Conservation (phyloP, 2,329 filamentous ascomycete genomes). For the Penicillium sp. region DNA sequence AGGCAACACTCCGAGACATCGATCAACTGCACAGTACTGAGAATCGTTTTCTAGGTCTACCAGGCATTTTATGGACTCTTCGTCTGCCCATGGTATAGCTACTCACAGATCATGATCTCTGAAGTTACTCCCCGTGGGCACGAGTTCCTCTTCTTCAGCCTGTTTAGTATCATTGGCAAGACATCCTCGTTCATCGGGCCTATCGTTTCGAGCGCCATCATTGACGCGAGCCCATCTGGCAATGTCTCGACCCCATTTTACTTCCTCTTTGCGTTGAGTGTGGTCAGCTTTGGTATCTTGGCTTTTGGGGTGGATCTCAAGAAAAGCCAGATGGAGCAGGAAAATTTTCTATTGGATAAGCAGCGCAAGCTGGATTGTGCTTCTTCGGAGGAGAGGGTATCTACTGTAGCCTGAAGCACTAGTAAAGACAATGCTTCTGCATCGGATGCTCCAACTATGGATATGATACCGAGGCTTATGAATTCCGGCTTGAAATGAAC, state of each 20-base stretch:
- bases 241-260: constrained; percentile 61
- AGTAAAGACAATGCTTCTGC: too few relatives aligned
- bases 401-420: too few relatives aligned
- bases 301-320: constrained; percentile 55
- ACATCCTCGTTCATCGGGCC: constrained; percentile 63
- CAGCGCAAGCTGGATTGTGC: constrained; percentile 9
- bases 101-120: constrained; percentile 65
- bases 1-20: too few relatives aligned
- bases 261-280: constrained; percentile 56
- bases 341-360: constrained; percentile 46
- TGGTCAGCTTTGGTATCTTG: constrained; percentile 51
- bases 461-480: too few relatives aligned
- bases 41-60: constrained; percentile 28
- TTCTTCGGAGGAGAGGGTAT: constrained; percentile 7
- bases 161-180: constrained; percentile 65
- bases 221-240: constrained; percentile 52
- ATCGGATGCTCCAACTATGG: too few relatives aligned
- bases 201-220: constrained; percentile 62
- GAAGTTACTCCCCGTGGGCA: constrained; percentile 63
- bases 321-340: constrained; percentile 56
- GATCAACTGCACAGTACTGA: too few relatives aligned
- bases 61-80: constrained; percentile 58
- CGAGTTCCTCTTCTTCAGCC: constrained; percentile 64
- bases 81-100: constrained; percentile 65
- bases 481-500: too few relatives aligned